Conservation (phyloP, 1,284 basidiomycete species). For the Naganishia sp. region DNA sequence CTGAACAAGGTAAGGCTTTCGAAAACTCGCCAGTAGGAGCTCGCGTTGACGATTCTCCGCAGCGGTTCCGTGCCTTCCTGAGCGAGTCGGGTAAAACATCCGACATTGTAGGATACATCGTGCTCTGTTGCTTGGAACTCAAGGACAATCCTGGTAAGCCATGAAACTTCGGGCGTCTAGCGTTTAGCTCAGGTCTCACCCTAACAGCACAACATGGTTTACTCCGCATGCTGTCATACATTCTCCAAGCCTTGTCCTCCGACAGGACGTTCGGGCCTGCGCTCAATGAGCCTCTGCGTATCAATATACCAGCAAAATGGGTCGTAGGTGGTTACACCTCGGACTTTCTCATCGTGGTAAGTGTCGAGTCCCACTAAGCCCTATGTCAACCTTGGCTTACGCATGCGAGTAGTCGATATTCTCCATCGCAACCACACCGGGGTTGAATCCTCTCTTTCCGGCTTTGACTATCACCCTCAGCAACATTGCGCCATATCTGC, state of each 20-base stretch:
- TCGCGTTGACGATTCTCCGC: constrained; percentile 5
- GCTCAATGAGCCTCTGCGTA: constrained; percentile 58
- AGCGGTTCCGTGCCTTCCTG: constrained; percentile 84
- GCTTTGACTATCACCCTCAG: constrained; percentile 85
- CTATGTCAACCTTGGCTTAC: not conserved
- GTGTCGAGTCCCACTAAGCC: constrained; percentile 39
- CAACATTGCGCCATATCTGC: constrained; percentile 83
- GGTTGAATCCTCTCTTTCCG: constrained; percentile 82
- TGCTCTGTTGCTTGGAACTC: constrained; percentile 77
- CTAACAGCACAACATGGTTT: constrained; percentile 79
- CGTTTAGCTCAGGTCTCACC: constrained; percentile 27
- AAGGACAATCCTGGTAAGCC: constrained; percentile 82
- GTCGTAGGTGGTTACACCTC: constrained; percentile 69
- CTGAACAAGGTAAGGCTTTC: constrained; percentile 70
- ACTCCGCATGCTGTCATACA: constrained; percentile 84
- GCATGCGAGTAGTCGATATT: constrained; percentile 70
- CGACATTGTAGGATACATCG: constrained; percentile 72
- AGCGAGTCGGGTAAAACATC: constrained; percentile 75
- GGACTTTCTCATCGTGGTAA: constrained; percentile 83
- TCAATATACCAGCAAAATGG: constrained; percentile 72
- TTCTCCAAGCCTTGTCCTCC: constrained; percentile 85
- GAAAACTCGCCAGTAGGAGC: not conserved
- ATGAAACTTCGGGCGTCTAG: not conserved
- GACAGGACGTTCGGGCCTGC: constrained; percentile 73
- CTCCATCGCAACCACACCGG: constrained; percentile 83